Evolutionary conservation across 805 yeast species (phyloP).

Genomic region (Kodamaea kakaduensis): DNA sequence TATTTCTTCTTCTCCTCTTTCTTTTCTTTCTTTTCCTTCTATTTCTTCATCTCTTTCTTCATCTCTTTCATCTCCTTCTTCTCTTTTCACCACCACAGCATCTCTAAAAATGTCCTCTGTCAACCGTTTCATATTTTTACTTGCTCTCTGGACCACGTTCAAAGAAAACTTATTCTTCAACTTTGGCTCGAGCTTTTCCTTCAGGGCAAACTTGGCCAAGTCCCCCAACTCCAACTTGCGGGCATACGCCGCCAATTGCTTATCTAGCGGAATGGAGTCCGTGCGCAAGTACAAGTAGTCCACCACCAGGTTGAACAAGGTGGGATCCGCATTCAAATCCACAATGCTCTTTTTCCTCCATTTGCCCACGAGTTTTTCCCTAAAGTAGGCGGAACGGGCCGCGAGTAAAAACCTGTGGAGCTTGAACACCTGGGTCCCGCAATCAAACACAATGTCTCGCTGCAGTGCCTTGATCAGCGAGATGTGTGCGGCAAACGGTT

Average conservation of each 20-base stretch:
- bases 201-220: conserved; percentile 4
- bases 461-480: conserved; percentile 31
- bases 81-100: conserved; percentile 7
- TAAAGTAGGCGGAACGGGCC: conserved; percentile 29
- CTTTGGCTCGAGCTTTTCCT: conserved; percentile 21
- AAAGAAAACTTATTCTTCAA: conserved; percentile 29
- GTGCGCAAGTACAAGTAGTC: conserved; percentile 33
- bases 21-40: neutral
- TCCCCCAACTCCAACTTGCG: conserved; percentile 16
- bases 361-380: conserved; percentile 17
- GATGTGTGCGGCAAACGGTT: conserved; percentile 72
- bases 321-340: conserved; percentile 18
- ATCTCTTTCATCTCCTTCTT: neutral
- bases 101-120: conserved; percentile 22
- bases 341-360: conserved; percentile 19
- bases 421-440: conserved; percentile 15
- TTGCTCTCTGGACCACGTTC: conserved; percentile 32
- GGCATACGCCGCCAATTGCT: conserved; percentile 33
- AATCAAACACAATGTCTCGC: conserved; percentile 31
- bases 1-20: conserved; percentile 1
- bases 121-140: conserved; percentile 30
- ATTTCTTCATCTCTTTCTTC: neutral
- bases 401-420: conserved; percentile 32
- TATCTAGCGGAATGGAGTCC: conserved; percentile 24
- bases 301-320: conserved; percentile 20